phyloP scores from a whole-genome alignment of 257 asterid species.

The Solanum lycopersicoides region DNA sequence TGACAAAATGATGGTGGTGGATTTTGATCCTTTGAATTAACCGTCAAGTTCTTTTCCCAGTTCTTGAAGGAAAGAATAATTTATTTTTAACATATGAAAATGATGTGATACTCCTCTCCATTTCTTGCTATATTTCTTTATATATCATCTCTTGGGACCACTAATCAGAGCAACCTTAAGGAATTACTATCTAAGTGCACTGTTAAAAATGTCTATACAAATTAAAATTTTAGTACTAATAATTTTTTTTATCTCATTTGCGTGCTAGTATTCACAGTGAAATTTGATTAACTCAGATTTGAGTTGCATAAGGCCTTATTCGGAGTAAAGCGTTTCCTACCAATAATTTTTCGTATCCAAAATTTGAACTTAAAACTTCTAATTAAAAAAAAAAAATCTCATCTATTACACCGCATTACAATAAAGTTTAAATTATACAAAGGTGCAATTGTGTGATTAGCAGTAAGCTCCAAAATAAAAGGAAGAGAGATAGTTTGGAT shows the following conservation, averaged over 20 bases:
- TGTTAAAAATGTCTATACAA: neutral
- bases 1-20: neutral
- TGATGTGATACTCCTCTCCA: neutral
- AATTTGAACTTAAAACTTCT: no score
- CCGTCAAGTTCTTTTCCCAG: neutral
- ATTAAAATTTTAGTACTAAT: neutral
- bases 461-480: neutral
- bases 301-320: neutral
- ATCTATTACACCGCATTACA: no score
- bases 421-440: no score
- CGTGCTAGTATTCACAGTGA: no score
- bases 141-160: neutral
- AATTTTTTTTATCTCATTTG: no score
- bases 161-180: neutral
- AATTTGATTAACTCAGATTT: no score
- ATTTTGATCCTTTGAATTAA: neutral
- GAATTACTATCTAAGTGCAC: neutral
- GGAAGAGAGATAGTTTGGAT: constrained; percentile 25
- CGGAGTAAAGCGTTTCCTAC: no score
- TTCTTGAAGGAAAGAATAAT: neutral
- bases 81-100: neutral
- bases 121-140: neutral
- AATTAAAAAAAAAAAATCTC: no score
- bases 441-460: neutral
- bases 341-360: no score